Base-by-base conservation (phyloP, 1,139 yeast genomes). In the Suhomyces yuchorum region DNA sequence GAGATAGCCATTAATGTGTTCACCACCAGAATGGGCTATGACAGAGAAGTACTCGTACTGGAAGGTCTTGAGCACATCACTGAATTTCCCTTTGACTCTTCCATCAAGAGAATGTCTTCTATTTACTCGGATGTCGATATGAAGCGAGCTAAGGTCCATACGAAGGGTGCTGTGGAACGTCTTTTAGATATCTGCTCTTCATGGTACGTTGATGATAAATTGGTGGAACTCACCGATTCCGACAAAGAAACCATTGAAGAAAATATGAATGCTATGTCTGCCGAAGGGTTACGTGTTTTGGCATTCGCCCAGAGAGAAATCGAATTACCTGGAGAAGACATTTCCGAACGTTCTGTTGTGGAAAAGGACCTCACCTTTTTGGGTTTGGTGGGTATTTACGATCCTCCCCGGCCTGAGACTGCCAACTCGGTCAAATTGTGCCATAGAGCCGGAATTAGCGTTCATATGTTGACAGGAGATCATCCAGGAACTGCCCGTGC, bases 401-500 rank as follows among this genome's bases (percentile, higher is more conserved):
- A 87, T 63, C 95, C 95, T 20, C 95, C 95, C 47, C 77, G 96
- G 58, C 73, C 75, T 8, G 93, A 87, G 69, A 81, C 91, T 17
- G 82, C 85, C 14, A 77, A 71, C 9, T 82, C 90, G 3, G 95
- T 87, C 34, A 77, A 77, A 56, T 66, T 71, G 55, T 87, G 93
- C 62, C 92, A 86, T 60, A 71, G 66, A 42, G 95, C 95, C 18
- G 95, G 95, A 47, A 84, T 87, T 56, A 83, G 84, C 57, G 95
- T 87, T 41, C 91, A 84, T 58, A 87, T 87, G 95, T 80, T 87
- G 46, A 87, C 95, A 22, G 95, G 96, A 56, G 95, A 87, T 61
- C 93, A 86, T 60, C 89, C 89, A 3, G 87, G 87, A 38, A 87
- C 96, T 41, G 96, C 95, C 20, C 73, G 77, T 49, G 91, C 93